Base-by-base conservation (phyloP, 306 rosid species). In the Oxytropis ochrocephala region DNA sequence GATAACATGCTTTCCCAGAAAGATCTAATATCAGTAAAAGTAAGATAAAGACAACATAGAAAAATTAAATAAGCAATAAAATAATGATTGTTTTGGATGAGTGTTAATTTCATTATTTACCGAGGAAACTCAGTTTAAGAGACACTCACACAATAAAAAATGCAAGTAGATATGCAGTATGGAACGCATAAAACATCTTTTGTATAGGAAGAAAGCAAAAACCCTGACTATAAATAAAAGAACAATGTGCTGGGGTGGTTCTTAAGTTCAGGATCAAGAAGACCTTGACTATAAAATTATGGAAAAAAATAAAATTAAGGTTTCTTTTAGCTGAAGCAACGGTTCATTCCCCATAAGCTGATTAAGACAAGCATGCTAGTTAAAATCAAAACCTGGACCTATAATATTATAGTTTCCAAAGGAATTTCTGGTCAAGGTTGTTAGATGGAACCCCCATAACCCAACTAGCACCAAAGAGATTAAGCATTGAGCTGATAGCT, bases 221-320 rank as follows among this genome's bases (percentile, higher is more conserved):
- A 8, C 60, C 4, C 13, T 7, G 29, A 51, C 21, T 44, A 29
- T 4, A 16, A 61, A 6, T 30, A 42, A 62, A 8, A 16, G 32
- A 62, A 44, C 41, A 60, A 42, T 69, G 76, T 18, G 49, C 46
- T 47, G 46, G 7, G 7, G 16, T 58, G 36, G 47, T 38, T 24
- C 74, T 4, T 4, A 36, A 67, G 48, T 57, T 67, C 67, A 48
- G 60, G 68, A 32, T 32, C 47, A 47, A 27, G 44, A 71, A 69
- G 62, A 29, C 29, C 11, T 8, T 47, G 51, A 52, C 5, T 50
- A 14, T 3, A 43, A 29, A 12, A 43, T 11, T 30, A 18, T 43
- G 60, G 54, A 27, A 53, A 64, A 18, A 16, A 24, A 61, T 10
- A 24, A 11, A 10, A 12, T 61, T 2, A 0, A 61, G 11, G 8